Evolutionary conservation across 805 yeast genomes (phyloP), one percentile per base, ranked within the genome.

Genomic region (Kockiozyma suomiensis): DNA sequence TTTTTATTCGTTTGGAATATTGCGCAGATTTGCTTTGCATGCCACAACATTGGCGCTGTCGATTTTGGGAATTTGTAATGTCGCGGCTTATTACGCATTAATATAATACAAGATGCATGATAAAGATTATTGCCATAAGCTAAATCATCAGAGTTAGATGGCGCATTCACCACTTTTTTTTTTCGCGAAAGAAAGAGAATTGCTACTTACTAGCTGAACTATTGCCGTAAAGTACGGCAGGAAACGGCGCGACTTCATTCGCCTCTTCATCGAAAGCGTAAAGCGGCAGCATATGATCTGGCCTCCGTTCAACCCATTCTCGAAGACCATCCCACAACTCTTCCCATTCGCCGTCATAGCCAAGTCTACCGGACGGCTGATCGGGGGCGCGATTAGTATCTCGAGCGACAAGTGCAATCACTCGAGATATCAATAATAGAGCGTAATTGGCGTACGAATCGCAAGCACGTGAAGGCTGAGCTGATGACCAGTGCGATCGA

Each of bases 381-480:
- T 21, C 43, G 50, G 54, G 6, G 65, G 65, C 5, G 65, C 53
- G 46, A 8, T 65, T 65, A n/a, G n/a, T n/a, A 5, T 67, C 70
- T 33, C 69, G 65, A 15, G 74, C 64, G 10, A 77, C 68, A 59
- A 79, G 58, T 33, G 75, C 72, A 54, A 77, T 58, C 5, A 76
- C 78, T 46, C 79, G 66, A 2, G 79, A 70, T 28, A 75, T 69
- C 19, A 78, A 56, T 57, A 72, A 76, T 1, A 78, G 78, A 54
- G 75, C 73, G 59, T 75, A 76, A 61, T 78, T 78, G 0, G 80
- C 76, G 62, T 77, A 77, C 73, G 72, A 72, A 48, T 75, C 76
- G 48, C 66, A 69, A 10, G 68, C 57, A 7, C 66, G 53, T n/a
- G 70, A 70, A 17, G 64, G 66, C 4, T 26, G 37, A 15, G 56